These are phyloP conservation scores for Tagetes patula DNA, from an alignment of 129 eudicot genomes.

Conservation along the genomic window DNA sequence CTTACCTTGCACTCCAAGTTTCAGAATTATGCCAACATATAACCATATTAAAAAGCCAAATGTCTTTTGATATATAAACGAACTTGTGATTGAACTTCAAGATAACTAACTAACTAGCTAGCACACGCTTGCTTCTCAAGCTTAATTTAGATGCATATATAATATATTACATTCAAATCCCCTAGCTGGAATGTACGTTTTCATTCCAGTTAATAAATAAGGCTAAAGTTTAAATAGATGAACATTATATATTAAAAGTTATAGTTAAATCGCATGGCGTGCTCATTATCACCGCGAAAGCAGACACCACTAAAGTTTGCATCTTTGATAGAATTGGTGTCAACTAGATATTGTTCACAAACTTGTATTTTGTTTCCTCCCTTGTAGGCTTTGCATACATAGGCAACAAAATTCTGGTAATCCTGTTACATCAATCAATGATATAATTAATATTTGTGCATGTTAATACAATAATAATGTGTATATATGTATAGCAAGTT, in stretches of 20 bases:
- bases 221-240: neutral
- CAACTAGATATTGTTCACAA: conserved; percentile 39
- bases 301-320: conserved; percentile 43
- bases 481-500: neutral
- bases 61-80: neutral
- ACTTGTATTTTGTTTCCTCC: conserved; percentile 48
- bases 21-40: too few species aligned
- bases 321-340: conserved; percentile 26
- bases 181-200: neutral
- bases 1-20: too few species aligned
- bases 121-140: neutral
- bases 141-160: neutral
- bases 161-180: neutral
- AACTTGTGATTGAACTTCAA: neutral
- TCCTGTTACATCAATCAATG: conserved; percentile 43
- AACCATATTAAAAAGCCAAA: neutral
- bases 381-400: conserved; percentile 68
- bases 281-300: conserved; percentile 26
- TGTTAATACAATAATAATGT: conserved; percentile 13
- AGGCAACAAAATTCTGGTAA: conserved; percentile 59
- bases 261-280: conserved; percentile 23
- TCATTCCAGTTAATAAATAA: neutral
- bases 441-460: neutral
- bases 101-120: neutral
- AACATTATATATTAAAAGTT: conserved; percentile 16